phyloP scores from a whole-genome alignment of 768 basidiomycete genomes.

The Sarcomyxa edulis region DNA sequence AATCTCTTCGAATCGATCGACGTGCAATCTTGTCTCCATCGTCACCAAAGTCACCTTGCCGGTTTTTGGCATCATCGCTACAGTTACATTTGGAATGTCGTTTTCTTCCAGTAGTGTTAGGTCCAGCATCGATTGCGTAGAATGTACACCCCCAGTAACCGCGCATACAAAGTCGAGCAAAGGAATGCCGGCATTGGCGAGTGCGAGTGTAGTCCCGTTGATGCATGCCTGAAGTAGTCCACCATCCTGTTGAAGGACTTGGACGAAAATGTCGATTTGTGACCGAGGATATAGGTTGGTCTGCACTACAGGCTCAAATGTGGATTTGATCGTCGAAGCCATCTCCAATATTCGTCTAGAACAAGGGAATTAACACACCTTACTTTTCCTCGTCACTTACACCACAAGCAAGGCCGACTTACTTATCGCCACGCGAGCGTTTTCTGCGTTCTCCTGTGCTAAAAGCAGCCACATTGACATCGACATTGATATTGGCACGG shows the following conservation, averaged over 20 bases:
- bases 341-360: slow-evolving; percentile 82
- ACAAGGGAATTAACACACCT: no score
- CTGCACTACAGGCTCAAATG: slow-evolving; percentile 94
- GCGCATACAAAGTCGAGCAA: slow-evolving; percentile 89
- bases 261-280: slow-evolving; percentile 90
- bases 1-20: slow-evolving; percentile 89
- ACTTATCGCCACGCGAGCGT: slow-evolving; percentile 85
- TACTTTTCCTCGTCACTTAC: no score
- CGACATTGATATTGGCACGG: slow-evolving; percentile 84
- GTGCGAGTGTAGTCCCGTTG: slow-evolving; percentile 91
- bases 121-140: slow-evolving; percentile 78
- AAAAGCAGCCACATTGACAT: slow-evolving; percentile 83
- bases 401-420: no score
- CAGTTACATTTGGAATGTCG: slow-evolving; percentile 82
- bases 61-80: slow-evolving; percentile 87
- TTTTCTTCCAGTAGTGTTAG: slow-evolving; percentile 86
- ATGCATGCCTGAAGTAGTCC: slow-evolving; percentile 87
- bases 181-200: slow-evolving; percentile 87
- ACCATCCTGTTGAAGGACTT: slow-evolving; percentile 92
- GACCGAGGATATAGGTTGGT: slow-evolving; percentile 89
- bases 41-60: slow-evolving; percentile 81
- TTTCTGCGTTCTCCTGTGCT: slow-evolving; percentile 77
- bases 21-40: slow-evolving; percentile 92
- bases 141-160: slow-evolving; percentile 82
- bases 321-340: slow-evolving; percentile 82